Percentiles rank a stretch among this genome's conserved stretches.
Evolutionary conservation across 805 yeast species (phyloP).

Genomic region (Myxozyma udenii): DNA sequence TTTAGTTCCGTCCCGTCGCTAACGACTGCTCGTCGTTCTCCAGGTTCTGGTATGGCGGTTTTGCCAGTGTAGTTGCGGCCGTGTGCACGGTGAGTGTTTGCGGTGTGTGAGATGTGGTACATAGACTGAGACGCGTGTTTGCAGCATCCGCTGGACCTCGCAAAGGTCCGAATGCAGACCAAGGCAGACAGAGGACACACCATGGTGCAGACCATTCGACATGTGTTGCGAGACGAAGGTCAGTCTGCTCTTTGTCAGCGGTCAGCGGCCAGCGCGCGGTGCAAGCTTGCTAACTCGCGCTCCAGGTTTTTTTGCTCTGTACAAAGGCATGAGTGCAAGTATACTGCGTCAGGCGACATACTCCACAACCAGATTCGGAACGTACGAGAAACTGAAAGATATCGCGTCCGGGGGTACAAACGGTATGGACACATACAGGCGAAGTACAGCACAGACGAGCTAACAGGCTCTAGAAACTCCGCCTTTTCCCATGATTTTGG

Average conservation of each 20-base stretch:
- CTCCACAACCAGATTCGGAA: constrained; percentile 81
- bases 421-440: constrained; percentile 4
- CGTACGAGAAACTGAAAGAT: constrained; percentile 75
- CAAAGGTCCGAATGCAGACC: constrained; percentile 83
- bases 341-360: constrained; percentile 82
- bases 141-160: constrained; percentile 75
- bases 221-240: constrained; percentile 63
- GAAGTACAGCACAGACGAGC: too few species aligned
- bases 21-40: too few species aligned
- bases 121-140: too few species aligned
- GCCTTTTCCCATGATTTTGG: constrained; percentile 58
- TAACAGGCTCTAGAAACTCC: constrained; percentile 43
- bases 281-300: not conserved
- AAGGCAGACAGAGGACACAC: constrained; percentile 65
- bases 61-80: constrained; percentile 43
- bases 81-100: constrained; percentile 35
- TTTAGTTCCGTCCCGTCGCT: too few species aligned
- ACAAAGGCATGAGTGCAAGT: constrained; percentile 80
- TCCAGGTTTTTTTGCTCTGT: constrained; percentile 52
- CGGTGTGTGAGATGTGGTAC: too few species aligned
- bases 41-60: constrained; percentile 47
- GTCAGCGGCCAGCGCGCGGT: too few species aligned
- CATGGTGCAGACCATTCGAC: constrained; percentile 57
- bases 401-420: constrained; percentile 23
- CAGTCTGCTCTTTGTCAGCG: too few species aligned